Evolutionary conservation across 2,329 filamentous ascomycete genomes (phyloP), one percentile per base, ranked within the genome.

Genomic region (Penicillium sp.): DNA sequence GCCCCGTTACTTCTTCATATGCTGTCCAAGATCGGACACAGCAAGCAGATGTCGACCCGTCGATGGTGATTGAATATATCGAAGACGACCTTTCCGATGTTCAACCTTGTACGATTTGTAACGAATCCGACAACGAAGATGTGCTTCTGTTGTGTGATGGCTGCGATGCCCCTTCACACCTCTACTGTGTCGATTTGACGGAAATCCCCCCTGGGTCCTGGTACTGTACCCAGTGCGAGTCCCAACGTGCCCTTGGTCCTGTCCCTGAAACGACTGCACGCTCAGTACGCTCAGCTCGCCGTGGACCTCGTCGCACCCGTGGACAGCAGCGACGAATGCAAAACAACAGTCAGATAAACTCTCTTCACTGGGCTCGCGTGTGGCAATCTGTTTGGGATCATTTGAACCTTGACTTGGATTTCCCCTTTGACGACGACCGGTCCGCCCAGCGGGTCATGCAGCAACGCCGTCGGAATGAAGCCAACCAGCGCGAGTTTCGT

Each of bases 321-420:
- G 77, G 73, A 26, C 75, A 79, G 51, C 76, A 74, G 54, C 72
- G 78, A 45, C 70, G 71, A 54, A 52, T 69, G 36, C 73, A 77
- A 48, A 76, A 61, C 54, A 68, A 69, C 14, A 74, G 71, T 46
- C 74, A 76, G 55, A 67, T 70, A 24, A 71, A 79, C 50, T 80
- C 79, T 33, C 62, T 86, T 76, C 72, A 86, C 79, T 82, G 89
- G 92, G 77, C 91, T 76, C 70, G 89, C 43, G 89, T 95, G 42
- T 97, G 93, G 93, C 89, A 93, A 68, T 90, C 90, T 50, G 90
- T 95, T 1, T 95, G 91, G 87, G 87, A 92, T 65, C 83, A 83
- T 24, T 76, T 91, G 16, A 86, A 90, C 60, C 77, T 94, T 47
- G 91, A 95, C 64, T 83, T 94, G 23, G 91, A 94, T 69, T 91